Percentiles rank a stretch among this genome's conserved stretches.
Conservation (phyloP, 2,329 filamentous ascomycete species). For the Neofusicoccum umdonicola region DNA sequence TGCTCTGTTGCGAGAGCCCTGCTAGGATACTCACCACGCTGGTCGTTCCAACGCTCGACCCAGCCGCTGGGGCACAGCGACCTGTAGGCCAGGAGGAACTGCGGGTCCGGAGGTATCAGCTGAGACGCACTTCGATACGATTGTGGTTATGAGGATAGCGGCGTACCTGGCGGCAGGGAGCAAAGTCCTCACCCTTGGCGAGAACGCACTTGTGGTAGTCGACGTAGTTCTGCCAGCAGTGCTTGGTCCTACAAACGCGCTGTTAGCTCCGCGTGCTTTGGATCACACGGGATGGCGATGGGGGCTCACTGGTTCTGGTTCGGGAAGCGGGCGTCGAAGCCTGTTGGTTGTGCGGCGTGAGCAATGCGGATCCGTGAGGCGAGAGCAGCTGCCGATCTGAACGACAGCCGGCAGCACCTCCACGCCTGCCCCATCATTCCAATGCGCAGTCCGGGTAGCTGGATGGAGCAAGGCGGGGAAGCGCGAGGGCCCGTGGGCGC, state of each 20-base stretch:
- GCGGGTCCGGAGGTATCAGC: slow-evolving; percentile 9
- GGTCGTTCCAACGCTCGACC: slow-evolving; percentile 94
- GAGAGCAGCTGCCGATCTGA: not conserved
- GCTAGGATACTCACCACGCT: slow-evolving; percentile 68
- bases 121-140: not conserved
- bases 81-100: slow-evolving; percentile 97
- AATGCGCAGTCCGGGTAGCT: not conserved
- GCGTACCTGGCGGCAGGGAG: slow-evolving; percentile 88
- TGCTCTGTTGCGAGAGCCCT: not conserved
- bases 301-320: slow-evolving; percentile 78
- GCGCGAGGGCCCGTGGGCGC: not conserved
- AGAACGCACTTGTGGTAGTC: slow-evolving; percentile 99
- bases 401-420: not conserved
- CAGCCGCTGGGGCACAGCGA: slow-evolving; percentile 96
- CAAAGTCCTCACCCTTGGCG: slow-evolving; percentile 98
- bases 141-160: not conserved
- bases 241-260: slow-evolving; percentile 66
- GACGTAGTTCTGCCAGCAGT: slow-evolving; percentile 99
- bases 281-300: not conserved
- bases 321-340: slow-evolving; percentile 98
- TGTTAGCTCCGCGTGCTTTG: not conserved
- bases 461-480: not conserved
- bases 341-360: slow-evolving; percentile 47
- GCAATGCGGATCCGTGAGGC: not conserved
- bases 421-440: not conserved